Percentiles rank a stretch among this genome's conserved stretches.
phyloP scores from a whole-genome alignment of 1,284 basidiomycete genomes.

The Naganishia cerealis region DNA sequence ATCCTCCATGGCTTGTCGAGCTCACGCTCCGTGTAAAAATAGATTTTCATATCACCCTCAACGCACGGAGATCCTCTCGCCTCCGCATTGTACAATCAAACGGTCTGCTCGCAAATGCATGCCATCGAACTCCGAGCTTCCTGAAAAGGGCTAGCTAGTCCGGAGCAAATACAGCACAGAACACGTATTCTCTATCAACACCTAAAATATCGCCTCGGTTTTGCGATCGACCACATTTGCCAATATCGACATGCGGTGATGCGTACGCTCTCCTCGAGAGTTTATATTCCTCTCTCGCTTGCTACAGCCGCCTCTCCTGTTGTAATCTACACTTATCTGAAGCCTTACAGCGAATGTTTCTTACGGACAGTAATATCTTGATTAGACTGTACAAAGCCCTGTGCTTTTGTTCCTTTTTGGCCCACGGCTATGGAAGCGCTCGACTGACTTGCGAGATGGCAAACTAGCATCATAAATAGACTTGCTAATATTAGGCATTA shows the following conservation, averaged over 20 bases:
- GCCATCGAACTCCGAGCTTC: too few relatives aligned
- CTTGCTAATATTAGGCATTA: background rate
- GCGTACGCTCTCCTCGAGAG: background rate
- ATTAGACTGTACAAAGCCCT: constrained; percentile 2
- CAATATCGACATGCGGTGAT: background rate
- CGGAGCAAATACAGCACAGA: background rate
- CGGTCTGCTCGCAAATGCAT: background rate
- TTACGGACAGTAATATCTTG: constrained; percentile 27
- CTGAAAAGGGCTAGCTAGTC: background rate
- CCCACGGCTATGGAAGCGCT: too few relatives aligned
- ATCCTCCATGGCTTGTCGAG: background rate
- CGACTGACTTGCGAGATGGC: too few relatives aligned
- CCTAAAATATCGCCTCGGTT: background rate
- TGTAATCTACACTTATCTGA: constrained; percentile 14
- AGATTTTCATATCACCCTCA: background rate
- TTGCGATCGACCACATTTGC: background rate
- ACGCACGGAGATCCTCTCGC: background rate
- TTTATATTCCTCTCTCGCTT: background rate
- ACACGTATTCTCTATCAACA: background rate
- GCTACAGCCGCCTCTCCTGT: background rate
- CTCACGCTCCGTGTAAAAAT: background rate
- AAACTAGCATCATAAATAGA: background rate
- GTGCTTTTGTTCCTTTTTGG: too few relatives aligned
- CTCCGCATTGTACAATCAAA: background rate
- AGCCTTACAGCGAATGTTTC: constrained; percentile 21